Evolutionary conservation across 768 basidiomycete genomes (phyloP), one percentile per base, ranked within the genome.

Genomic region (Astraeus odoratus): DNA sequence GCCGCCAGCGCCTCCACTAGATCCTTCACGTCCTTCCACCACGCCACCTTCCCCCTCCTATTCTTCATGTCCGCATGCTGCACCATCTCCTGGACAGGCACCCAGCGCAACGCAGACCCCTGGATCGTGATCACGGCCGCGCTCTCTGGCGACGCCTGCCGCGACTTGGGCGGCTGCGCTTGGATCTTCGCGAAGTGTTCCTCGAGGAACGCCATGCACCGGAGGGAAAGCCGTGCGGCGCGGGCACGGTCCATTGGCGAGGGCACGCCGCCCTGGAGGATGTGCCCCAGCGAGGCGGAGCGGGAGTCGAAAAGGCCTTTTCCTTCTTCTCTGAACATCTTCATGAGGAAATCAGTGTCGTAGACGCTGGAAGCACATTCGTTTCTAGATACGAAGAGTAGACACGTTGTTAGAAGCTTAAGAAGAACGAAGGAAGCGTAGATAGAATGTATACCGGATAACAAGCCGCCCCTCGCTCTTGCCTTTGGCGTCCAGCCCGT

Each of bases 271-370:
- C 96, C 96, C 58, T 99, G 96, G 3, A 99, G 70, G 4, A 94
- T 98, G 68, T 99, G 96, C 13, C 96, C 96, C 16, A 99, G 79
- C 1, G 91, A 86, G n/a, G 95, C 96, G 16, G 82, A 87, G 39
- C 96, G 85, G 16, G 96, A 81, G 67, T 99, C 96, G 59, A 98
- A 99, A 19, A 97, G 72, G 5, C 73, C 51, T 20, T 83, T 83
- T n/a, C 96, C 96, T 66, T 98, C 95, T 61, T 96, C 95, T 57
- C 86, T 84, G 66, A 97, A 68, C 74, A 99, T 96, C 64, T 88
- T 88, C 49, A 86, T 94, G 54, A 99, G 77, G 44, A 96, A 77
- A 7, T 90, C 82, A 6, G 94, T 94, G 12, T 86, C 84, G 72
- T 98, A 99, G 20, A 97, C 86, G 8, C 70, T 69, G 12, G 94